Evolutionary conservation across 2,329 filamentous ascomycete genomes (phyloP).

Genomic region (Tolypocladium pustulatum): DNA sequence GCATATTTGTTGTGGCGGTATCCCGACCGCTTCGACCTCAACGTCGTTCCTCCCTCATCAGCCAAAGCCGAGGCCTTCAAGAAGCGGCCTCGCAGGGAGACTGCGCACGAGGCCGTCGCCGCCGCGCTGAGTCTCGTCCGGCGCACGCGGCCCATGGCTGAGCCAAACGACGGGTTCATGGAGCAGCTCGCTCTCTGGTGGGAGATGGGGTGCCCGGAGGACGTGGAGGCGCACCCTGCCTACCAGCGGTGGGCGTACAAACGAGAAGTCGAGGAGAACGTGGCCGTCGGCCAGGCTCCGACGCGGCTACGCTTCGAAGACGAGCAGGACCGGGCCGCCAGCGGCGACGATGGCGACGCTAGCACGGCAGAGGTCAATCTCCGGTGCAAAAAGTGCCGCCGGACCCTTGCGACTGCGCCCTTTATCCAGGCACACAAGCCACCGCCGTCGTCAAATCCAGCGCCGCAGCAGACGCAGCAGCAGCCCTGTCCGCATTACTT

Average conservation of each 20-base stretch:
- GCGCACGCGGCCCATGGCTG: slow-evolving; percentile 62
- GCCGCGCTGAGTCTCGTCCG: slow-evolving; percentile 60
- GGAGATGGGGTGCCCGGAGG: slow-evolving; percentile 68
- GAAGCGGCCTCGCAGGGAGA: slow-evolving; percentile 18
- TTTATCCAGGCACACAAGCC: slow-evolving; percentile 57
- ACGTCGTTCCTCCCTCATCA: slow-evolving; percentile 22
- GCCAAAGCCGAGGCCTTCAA: too few relatives aligned
- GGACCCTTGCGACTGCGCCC: slow-evolving; percentile 39
- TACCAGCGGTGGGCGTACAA: slow-evolving; percentile 66
- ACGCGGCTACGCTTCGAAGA: slow-evolving; percentile 77
- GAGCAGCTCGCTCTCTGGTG: slow-evolving; percentile 78
- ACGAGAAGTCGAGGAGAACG: slow-evolving; percentile 42
- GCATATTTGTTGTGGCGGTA: slow-evolving; percentile 73
- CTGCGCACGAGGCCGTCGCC: slow-evolving; percentile 37
- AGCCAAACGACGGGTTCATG: slow-evolving; percentile 90
- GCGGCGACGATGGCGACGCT: not conserved
- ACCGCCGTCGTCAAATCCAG: not conserved
- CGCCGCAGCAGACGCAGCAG: slow-evolving; percentile 3
- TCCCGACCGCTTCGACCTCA: slow-evolving; percentile 38
- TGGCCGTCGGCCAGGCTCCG: slow-evolving; percentile 70
- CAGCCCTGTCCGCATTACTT: slow-evolving; percentile 71
- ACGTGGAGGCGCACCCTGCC: slow-evolving; percentile 53
- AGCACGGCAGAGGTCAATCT: slow-evolving; percentile 25
- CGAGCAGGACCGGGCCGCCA: slow-evolving; percentile 33
- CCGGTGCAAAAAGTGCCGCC: slow-evolving; percentile 85